Evolutionary conservation across 2,329 filamentous ascomycete species (phyloP).

Genomic region (Malbranchea zuffiana): DNA sequence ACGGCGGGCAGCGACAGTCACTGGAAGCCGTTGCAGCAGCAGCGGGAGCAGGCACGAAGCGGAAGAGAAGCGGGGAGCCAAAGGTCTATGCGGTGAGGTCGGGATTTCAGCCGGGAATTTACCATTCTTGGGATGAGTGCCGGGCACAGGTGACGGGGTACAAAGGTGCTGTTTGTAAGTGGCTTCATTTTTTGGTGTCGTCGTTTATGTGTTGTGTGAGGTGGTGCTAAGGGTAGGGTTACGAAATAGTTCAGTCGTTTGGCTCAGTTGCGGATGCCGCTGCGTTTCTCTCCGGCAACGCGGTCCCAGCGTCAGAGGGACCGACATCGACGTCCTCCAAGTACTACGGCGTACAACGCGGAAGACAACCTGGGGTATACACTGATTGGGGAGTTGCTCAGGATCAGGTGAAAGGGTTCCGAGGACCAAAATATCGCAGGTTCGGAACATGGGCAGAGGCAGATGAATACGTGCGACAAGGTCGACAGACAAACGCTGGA

Average conservation of each 20-base stretch:
- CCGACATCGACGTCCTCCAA: slow-evolving; percentile 34
- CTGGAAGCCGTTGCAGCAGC: too few relatives aligned
- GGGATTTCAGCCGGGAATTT: slow-evolving; percentile 51
- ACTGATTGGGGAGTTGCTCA: slow-evolving; percentile 58
- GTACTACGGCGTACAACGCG: slow-evolving; percentile 51
- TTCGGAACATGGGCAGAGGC: slow-evolving; percentile 62
- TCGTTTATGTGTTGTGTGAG: neutral
- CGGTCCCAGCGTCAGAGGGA: slow-evolving; percentile 27
- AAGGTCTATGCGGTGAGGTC: slow-evolving; percentile 56
- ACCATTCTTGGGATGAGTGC: slow-evolving; percentile 53
- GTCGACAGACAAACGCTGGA: slow-evolving; percentile 7
- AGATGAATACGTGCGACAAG: slow-evolving; percentile 56
- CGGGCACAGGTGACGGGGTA: slow-evolving; percentile 51
- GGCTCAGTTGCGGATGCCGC: slow-evolving; percentile 62
- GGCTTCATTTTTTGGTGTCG: slow-evolving; percentile 1
- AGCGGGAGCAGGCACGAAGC: slow-evolving; percentile 41
- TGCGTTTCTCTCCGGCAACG: slow-evolving; percentile 58
- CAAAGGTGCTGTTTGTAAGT: slow-evolving; percentile 59
- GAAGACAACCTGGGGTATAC: slow-evolving; percentile 51
- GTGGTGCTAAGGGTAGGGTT: neutral
- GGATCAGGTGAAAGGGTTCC: slow-evolving; percentile 62
- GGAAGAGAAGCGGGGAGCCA: slow-evolving; percentile 41
- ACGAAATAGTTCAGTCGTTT: slow-evolving; percentile 66
- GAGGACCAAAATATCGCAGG: slow-evolving; percentile 57
- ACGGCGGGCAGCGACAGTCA: too few relatives aligned